Evolutionary conservation across 2,329 filamentous ascomycete genomes (phyloP), one percentile per base, ranked within the genome.

Genomic region (Colletotrichum orbiculare): DNA sequence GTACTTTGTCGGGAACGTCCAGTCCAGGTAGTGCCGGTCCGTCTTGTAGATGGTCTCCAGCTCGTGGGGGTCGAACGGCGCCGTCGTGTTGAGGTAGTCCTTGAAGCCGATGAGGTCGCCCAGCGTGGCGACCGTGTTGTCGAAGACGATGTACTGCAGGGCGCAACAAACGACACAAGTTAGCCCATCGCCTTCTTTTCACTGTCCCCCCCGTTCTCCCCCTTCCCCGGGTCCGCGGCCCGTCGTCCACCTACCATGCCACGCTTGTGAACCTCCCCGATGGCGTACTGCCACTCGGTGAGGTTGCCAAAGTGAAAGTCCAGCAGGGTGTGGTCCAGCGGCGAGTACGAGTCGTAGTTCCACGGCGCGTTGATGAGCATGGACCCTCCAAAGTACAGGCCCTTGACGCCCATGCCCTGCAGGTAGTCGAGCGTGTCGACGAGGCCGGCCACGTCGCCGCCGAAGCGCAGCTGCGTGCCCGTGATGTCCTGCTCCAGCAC

Each of bases 41-140:
- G 78, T 74, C 70, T 89, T 90, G 80, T 85, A 91, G 3, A 81
- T 49, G 2, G 85, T 84, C 52, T 85, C 78, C 74, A 90, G 83
- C 70, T 90, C 88, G 13, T 77, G 75, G 57, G 79, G 77, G 0
- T 75, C 76, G 71, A 87, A 89, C 0, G 86, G 85, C 0, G 88
- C 83, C 25, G 85, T 86, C 3, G 73, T 76, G 71, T 90, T 90
- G 67, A 87, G 76, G 69, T 83, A 86, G 1, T 86, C 86, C 61
- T 89, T 77, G 73, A 88, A 90, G 6, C 85, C 86, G 66, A 90
- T 82, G 54, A 90, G 77, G 69, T 90, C 87, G 55, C 85, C 84
- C 82, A 90, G 80, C 2, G 88, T 91, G 49, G 86, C 83, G 71
- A 90, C 82, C 1, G 88, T 90, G 71, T 90, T 90, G 71, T 90